These are phyloP conservation scores for Allantophomopsis cytisporea DNA, from an alignment of 2,329 filamentous ascomycete species.

Conservation along the genomic window DNA sequence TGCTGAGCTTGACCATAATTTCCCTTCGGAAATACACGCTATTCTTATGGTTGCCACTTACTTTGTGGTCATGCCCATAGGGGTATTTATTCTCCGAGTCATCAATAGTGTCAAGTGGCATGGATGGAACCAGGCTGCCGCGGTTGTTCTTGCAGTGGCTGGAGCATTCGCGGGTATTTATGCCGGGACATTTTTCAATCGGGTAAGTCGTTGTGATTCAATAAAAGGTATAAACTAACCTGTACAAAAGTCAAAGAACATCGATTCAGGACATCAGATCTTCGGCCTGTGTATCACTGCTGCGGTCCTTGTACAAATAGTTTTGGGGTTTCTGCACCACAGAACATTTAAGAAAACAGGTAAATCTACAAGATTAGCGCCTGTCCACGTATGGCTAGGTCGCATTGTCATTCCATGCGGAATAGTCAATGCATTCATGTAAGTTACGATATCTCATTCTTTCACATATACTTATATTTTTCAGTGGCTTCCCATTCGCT, in stretches of 20 bases:
- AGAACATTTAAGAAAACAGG: slow-evolving; percentile 34
- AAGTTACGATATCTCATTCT: slow-evolving; percentile 13
- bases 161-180: slow-evolving; percentile 39
- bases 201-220: slow-evolving; percentile 26
- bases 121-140: slow-evolving; percentile 35
- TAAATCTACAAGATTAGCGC: slow-evolving; percentile 32
- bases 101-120: slow-evolving; percentile 39
- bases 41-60: slow-evolving; percentile 41
- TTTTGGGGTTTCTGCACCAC: slow-evolving; percentile 41
- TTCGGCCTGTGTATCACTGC: slow-evolving; percentile 40
- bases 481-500: slow-evolving; percentile 43
- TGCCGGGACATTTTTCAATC: slow-evolving; percentile 32
- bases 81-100: slow-evolving; percentile 36
- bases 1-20: too few relatives aligned
- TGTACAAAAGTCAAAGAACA: too few relatives aligned
- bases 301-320: slow-evolving; percentile 36
- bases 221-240: too few relatives aligned
- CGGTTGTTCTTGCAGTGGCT: slow-evolving; percentile 30
- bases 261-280: slow-evolving; percentile 41
- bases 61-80: slow-evolving; percentile 39
- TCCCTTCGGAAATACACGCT: background rate
- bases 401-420: slow-evolving; percentile 37
- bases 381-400: slow-evolving; percentile 43
- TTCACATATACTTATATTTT: background rate
- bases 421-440: slow-evolving; percentile 42